Base-by-base conservation (phyloP, 2,329 filamentous ascomycete species). In the Aspergillus cejpii region DNA sequence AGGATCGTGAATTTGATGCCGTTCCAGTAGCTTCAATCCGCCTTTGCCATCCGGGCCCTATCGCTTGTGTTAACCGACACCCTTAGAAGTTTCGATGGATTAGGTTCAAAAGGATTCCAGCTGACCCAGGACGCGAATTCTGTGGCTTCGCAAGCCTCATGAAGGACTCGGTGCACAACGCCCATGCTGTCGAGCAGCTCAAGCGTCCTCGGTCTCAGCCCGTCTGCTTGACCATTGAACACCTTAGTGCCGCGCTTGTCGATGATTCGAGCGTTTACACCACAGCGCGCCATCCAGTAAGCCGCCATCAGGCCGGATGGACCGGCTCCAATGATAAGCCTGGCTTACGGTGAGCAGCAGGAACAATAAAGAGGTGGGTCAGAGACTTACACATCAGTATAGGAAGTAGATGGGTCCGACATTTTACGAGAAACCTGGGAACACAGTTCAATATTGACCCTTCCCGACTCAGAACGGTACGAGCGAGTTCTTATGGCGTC, bases 181-280 rank as follows among this genome's bases (percentile, higher is more conserved):
- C 80, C 82, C 53, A 87, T 82, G 46, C 78, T 81, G 54, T 87
- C 80, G 44, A 87, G 78, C 10, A 87, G 83, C 62, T 55, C 51
- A n/a, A 50, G 29, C 15, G 52, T 53, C 21, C 48, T 46, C 17
- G 45, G 43, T 21, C 48, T 43, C 28, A 51, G 36, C 6, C 48
- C 44, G 44, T 55, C 47, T 6, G 55, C 55, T 42, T 61, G 58
- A 17, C 60, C 57, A 17, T 50, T 45, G 29, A 54, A 49, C 34
- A 63, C 52, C 52, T 70, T 70, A 2, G 59, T 66, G 1, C 59
- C 62, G 47, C 69, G 58, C 45, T 72, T 72, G 49, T 74, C 71
- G 15, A 78, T 57, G 23, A 78, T 72, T 17, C 72, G 63, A 6
- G 73, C 69, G 7, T 69, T 70, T 47, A 78, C 68, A 14, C 69